Conservation (phyloP, 257 asterid genomes). For the Fraxinus americana region DNA sequence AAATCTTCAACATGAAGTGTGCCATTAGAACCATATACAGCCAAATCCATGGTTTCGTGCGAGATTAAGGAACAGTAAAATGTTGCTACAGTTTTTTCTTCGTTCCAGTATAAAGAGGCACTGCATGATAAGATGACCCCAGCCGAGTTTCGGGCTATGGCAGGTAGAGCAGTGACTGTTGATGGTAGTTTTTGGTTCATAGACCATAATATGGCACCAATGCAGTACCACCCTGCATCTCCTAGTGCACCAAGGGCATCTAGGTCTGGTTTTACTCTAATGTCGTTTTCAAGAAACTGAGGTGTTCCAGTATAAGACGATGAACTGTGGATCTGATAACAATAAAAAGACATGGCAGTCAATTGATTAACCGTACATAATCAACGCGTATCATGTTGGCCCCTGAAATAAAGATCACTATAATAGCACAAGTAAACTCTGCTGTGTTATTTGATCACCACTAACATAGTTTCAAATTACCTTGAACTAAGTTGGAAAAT, state of each 20-base stretch:
- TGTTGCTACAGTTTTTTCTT: conserved; percentile 58
- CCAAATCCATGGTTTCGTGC: conserved; percentile 62
- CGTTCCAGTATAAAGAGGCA: conserved; percentile 66
- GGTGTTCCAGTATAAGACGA: conserved; percentile 48
- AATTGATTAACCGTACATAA: neutral
- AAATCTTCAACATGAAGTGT: conserved; percentile 54
- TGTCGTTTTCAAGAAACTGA: conserved; percentile 53
- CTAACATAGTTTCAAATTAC: too few species aligned
- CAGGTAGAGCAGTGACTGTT: conserved; percentile 60
- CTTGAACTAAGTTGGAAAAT: too few species aligned
- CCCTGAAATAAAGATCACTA: neutral
- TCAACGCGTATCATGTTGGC: neutral
- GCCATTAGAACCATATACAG: conserved; percentile 55
- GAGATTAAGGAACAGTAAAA: conserved; percentile 64
- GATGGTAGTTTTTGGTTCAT: conserved; percentile 70
- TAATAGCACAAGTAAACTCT: neutral
- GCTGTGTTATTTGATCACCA: neutral
- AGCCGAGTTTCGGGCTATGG: conserved; percentile 44
- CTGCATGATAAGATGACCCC: conserved; percentile 69
- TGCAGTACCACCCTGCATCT: conserved; percentile 87
- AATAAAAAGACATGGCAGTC: conserved; percentile 6
- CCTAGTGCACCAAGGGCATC: conserved; percentile 81
- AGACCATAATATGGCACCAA: conserved; percentile 68
- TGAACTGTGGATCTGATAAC: conserved; percentile 64
- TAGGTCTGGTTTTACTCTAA: conserved; percentile 68